Conservation (phyloP, 495 filamentous ascomycete genomes). For the Penicillium verhagenii region DNA sequence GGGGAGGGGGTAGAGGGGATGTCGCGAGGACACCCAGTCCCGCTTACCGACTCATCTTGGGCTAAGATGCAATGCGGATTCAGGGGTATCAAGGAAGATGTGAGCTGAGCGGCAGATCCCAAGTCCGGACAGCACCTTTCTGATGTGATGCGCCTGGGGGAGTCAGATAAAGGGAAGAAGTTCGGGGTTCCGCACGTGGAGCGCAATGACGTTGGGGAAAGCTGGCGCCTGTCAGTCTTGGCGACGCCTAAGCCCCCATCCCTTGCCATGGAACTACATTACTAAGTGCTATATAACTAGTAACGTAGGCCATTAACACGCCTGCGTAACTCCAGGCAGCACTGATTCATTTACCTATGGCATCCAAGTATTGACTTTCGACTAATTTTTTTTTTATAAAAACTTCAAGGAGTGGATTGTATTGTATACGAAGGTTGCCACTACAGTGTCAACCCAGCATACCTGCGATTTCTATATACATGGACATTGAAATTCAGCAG, state of each 20-base stretch:
- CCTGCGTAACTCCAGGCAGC: neutral
- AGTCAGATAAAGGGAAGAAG: conserved; percentile 15
- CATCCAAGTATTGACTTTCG: too few relatives aligned
- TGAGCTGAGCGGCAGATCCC: conserved; percentile 22
- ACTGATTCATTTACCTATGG: neutral
- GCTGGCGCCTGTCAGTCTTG: conserved; percentile 40
- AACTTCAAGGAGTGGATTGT: neutral
- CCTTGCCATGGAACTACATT: conserved; percentile 7
- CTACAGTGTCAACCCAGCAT: neutral
- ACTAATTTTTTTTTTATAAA: too few relatives aligned
- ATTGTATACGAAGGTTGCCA: neutral
- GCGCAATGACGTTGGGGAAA: conserved; percentile 42
- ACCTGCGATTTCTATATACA: neutral
- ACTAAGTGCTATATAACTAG: neutral
- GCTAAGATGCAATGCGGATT: conserved; percentile 17
- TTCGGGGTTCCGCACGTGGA: conserved; percentile 18
- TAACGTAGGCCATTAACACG: too few relatives aligned
- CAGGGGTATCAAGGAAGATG: conserved; percentile 24
- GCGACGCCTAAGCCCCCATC: conserved; percentile 29
- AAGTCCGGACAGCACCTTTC: conserved; percentile 24
- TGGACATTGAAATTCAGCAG: neutral
- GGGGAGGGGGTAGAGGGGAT: neutral
- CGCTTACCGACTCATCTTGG: conserved; percentile 49
- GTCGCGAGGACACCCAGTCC: neutral
- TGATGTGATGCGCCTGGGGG: conserved; percentile 11